Percentiles rank a stretch among this genome's conserved stretches.
Evolutionary conservation across 192 early-diverging fungal species (phyloP).

Genomic region (Gonapodya prolifera): DNA sequence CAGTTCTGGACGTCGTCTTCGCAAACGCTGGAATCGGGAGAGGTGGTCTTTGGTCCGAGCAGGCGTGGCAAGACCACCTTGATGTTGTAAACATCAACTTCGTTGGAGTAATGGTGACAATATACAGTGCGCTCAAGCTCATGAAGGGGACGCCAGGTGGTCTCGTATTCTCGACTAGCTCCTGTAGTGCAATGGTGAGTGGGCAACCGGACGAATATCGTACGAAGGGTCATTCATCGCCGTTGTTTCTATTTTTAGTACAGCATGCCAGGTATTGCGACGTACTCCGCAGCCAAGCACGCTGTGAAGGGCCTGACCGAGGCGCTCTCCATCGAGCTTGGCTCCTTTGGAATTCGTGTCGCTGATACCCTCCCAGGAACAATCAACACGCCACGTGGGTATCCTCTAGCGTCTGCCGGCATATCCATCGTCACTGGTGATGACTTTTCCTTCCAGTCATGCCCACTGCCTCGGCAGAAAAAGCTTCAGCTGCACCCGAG

Average conservation of each 20-base stretch:
- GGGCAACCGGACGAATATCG: background rate
- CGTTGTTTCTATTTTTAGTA: background rate
- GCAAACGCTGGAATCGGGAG: constrained; percentile 5
- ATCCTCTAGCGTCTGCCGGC: no score
- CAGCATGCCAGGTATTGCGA: background rate
- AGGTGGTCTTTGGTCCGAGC: background rate
- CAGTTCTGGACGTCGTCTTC: background rate
- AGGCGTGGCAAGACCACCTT: background rate
- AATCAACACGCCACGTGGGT: background rate
- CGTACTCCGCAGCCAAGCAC: constrained; percentile 6
- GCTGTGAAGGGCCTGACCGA: constrained; percentile 6
- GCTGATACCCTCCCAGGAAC: background rate
- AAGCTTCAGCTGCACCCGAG: background rate
- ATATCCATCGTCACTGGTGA: no score
- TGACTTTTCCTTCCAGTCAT: no score
- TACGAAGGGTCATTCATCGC: background rate
- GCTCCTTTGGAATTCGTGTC: background rate
- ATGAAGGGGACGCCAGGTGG: background rate
- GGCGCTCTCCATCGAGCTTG: constrained; percentile 3
- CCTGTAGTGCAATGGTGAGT: background rate
- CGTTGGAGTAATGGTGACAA: constrained; percentile 2
- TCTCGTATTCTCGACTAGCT: background rate
- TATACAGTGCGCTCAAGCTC: background rate
- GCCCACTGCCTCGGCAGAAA: background rate
- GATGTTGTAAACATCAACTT: constrained; percentile 1